phyloP scores from a whole-genome alignment of 371 early-diverging fungal species.

The Hamiltosporidium tvaerminnensis region DNA sequence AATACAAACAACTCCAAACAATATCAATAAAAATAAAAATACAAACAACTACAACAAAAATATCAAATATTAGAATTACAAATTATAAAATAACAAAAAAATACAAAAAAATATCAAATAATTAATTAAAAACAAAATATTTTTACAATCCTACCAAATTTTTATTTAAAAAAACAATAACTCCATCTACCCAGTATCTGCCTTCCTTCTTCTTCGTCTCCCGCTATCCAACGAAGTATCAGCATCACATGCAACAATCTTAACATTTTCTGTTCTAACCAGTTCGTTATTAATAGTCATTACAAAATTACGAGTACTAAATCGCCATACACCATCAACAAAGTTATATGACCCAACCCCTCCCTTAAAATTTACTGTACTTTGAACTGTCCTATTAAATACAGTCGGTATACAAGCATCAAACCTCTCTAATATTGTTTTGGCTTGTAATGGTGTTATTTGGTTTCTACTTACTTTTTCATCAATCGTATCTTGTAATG shows the following conservation, averaged over 20 bases:
- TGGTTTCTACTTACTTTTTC: slow-evolving; percentile 43
- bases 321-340: slow-evolving; percentile 54
- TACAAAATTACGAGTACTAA: slow-evolving; percentile 48
- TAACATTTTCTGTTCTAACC: slow-evolving; percentile 35
- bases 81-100: too few species aligned
- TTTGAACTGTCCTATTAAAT: slow-evolving; percentile 46
- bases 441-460: slow-evolving; percentile 48
- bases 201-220: slow-evolving; percentile 24
- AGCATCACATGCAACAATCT: slow-evolving; percentile 53
- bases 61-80: too few species aligned
- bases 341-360: slow-evolving; percentile 45
- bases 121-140: too few species aligned
- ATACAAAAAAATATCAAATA: too few species aligned
- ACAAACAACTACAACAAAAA: too few species aligned
- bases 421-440: slow-evolving; percentile 42
- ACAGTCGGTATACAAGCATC: slow-evolving; percentile 45
- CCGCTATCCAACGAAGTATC: slow-evolving; percentile 42
- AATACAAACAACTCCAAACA: too few species aligned
- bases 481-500: slow-evolving; percentile 48
- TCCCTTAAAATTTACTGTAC: slow-evolving; percentile 51
- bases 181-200: not conserved
- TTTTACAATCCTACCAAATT: too few species aligned
- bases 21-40: too few species aligned
- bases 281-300: slow-evolving; percentile 51
- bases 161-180: too few species aligned